These are phyloP conservation scores for Malus sieversii DNA, from an alignment of 306 rosid genomes.

Conservation along the genomic window DNA sequence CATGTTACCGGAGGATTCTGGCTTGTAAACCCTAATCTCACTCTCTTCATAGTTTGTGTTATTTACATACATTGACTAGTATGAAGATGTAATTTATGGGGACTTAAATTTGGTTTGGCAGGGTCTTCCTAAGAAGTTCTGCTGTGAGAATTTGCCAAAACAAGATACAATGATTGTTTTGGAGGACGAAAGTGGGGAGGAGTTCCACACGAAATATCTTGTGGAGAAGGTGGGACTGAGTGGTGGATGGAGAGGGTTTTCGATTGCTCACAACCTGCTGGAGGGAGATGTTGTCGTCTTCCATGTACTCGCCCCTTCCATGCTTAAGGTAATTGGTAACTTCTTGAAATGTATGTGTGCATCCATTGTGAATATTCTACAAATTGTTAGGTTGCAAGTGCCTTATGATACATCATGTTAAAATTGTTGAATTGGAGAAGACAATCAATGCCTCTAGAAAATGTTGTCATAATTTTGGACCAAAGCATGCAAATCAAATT, in stretches of 20 bases:
- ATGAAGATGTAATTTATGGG: not conserved
- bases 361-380: not conserved
- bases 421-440: not conserved
- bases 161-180: constrained; percentile 22
- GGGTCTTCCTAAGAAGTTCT: constrained; percentile 41
- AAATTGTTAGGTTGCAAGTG: not conserved
- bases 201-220: constrained; percentile 28
- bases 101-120: constrained; percentile 14
- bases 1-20: constrained; percentile 48
- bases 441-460: not conserved
- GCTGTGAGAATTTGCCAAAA: constrained; percentile 37
- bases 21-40: constrained; percentile 31
- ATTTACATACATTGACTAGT: not conserved
- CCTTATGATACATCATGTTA: too few species aligned
- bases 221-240: constrained; percentile 32
- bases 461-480: too few species aligned
- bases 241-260: constrained; percentile 49
- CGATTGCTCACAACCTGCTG: constrained; percentile 27
- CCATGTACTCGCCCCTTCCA: constrained; percentile 29
- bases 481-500: not conserved
- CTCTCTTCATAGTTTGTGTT: not conserved
- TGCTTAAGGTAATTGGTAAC: constrained; percentile 35
- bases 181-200: constrained; percentile 42
- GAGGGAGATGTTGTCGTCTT: constrained; percentile 36
- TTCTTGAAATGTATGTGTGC: not conserved